Evolutionary conservation across 176 grass and related monocot species (phyloP), one percentile per base, ranked within the genome.

Genomic region (Hordeum vulgare): DNA sequence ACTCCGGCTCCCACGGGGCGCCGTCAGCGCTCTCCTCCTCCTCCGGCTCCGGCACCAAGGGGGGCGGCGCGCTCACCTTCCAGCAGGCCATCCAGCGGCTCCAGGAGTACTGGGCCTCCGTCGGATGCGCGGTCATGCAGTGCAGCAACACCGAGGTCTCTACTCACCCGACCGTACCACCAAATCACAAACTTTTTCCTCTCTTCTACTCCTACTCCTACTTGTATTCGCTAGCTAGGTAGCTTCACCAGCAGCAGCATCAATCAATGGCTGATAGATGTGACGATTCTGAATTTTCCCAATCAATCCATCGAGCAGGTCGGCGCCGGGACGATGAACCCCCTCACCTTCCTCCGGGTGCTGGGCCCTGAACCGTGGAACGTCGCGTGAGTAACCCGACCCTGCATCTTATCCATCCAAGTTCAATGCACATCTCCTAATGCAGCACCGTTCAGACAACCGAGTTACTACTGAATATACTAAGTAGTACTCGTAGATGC

Each of bases 101-200:
- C 66, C 95, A 98, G 96, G 92, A 98, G 51, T 98, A 95, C 66
- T 98, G 96, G 96, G 96, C 92, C 85, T 98, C 96, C 9, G 90
- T 98, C 5, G 96, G 92, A 14, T 98, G 96, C 83, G 86, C 96
- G 6, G 84, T 98, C 57, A 98, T 98, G 96, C 96, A 98, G 71
- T 98, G 96, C 36, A 98, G 96, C 86, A 98, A 98, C 76, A 98
- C 96, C 11, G 96, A 98, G 79, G 94, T n/a, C n/a, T n/a, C n/a
- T 94, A 77, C 75, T 33, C 31, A 33, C 31, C 31, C 31, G 31
- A 33, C 31, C 31, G 31, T 33, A 33, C 31, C 31, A 33, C 31
- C 31, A 33, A 33, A 33, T 33, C 1, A 3, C 66, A 3, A 7
- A 7, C 39, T 21, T 6, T 8, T 29, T 25, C 11, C 39, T 11